Evolutionary conservation across 495 filamentous ascomycete species (phyloP), one percentile per base, ranked within the genome.

Genomic region (Glonium stellatum): DNA sequence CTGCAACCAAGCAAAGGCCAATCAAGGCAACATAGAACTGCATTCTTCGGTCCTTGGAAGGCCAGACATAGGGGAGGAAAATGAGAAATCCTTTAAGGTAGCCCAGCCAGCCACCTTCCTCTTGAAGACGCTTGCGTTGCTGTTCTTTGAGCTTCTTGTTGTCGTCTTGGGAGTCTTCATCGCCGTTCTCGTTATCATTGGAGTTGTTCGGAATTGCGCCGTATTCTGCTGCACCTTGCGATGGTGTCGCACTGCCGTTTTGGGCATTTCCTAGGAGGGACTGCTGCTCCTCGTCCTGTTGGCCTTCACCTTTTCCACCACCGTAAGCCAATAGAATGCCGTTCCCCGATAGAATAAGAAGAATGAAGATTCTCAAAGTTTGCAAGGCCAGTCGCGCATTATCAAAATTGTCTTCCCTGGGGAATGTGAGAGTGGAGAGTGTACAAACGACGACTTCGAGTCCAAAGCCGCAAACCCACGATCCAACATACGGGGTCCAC

Each of bases 21-120:
- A 70, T 59, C 4, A 58, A 37, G 22, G 47, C 65, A n/a, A 68
- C 39, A 22, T 62, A 68, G 10, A 59, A 18, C 55, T 72, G 66
- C 25, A 73, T 48, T 46, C 53, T 59, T 23, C 55, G 54, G 47
- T 71, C 57, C 10, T 50, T 48, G 37, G 48, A 56, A 1, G 71
- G 70, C 61, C 65, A 71, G 1, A 73, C 36, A 44, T 69, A 63
- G 12, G 72, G 71, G 21, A 73, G 64, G 57, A 74, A 73, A 18
- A 71, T 61, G 35, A 63, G 62, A 60, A 67, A 74, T 11, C 63
- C 59, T 48, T 69, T 65, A 12, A 70, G 35, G 59, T 73, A 74
- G 15, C 58, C 64, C 44, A 65, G 59, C 69, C 70, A 73, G 48
- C 64, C 69, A 27, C 69, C 71, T 19, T 64, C 58, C 36, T 68